phyloP scores from a whole-genome alignment of 2,329 filamentous ascomycete species.

The Botrytis squamosa region DNA sequence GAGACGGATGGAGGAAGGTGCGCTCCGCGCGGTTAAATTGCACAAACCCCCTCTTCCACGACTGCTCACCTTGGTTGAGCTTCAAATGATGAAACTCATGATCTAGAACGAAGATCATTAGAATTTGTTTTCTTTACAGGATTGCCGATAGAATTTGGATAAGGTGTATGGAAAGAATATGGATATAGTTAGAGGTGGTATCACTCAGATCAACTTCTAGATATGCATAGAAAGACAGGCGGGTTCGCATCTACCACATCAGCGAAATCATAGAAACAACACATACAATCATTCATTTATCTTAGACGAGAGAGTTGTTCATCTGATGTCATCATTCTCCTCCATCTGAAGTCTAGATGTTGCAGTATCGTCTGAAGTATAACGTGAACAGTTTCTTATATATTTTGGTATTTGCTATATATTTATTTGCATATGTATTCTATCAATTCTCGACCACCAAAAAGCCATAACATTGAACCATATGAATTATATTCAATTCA shows the following conservation, averaged over 20 bases:
- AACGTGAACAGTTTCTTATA: background rate
- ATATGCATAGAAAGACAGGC: background rate
- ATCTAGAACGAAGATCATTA: background rate
- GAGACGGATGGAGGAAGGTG: background rate
- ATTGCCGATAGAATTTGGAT: background rate
- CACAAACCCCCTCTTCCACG: background rate
- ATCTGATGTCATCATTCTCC: background rate
- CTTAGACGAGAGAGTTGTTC: background rate
- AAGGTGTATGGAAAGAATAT: background rate
- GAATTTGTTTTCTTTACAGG: background rate
- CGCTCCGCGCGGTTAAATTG: conserved; percentile 14
- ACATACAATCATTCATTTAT: background rate
- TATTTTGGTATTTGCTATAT: conserved; percentile 9
- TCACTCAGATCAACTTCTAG: background rate
- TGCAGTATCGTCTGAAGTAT: background rate
- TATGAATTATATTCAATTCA: background rate
- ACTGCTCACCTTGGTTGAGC: background rate
- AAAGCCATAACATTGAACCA: background rate
- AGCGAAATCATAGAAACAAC: background rate
- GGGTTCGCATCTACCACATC: background rate
- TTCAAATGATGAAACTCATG: background rate
- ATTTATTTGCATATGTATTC: conserved; percentile 18
- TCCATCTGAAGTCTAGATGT: background rate
- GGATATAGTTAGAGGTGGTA: background rate
- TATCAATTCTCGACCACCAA: background rate